Evolutionary conservation across 2,329 filamentous ascomycete species (phyloP), one percentile per base, ranked within the genome.

Genomic region (Rhynchosporium graminicola): DNA sequence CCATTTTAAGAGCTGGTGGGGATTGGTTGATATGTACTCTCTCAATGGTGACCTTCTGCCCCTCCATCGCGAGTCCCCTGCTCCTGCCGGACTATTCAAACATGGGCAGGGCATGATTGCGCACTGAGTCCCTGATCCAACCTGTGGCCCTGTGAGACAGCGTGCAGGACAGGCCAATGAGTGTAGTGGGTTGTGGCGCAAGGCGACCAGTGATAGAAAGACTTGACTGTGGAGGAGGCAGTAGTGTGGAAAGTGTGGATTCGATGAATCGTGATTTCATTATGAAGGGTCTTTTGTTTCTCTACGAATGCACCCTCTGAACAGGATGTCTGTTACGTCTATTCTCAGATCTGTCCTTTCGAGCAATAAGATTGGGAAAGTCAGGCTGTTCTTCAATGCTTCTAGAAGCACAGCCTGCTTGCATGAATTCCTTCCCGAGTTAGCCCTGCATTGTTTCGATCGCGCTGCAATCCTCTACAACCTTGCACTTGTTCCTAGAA

Each of bases 141-240:
- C 54, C 54, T 57, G 54, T 57, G 54, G 54, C 54, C 43, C 54
- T 38, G 38, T 57, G 54, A 57, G 40, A 57, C 54, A 45, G 54
- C 8, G 38, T 10, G 5, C 13, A 28, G n/a, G 36, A 42, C n/a
- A 20, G 13, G 40, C 40, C 38, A 36, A 29, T 4, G 31, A 40
- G 26, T 26, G 38, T 3, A 31, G 33, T 51, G 47, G 57, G 46
- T 52, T 59, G 57, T 51, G 57, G 57, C 57, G 57, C 57, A 59
- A 59, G 31, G 46, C 38, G 54, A 48, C 36, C 47, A 52, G 48
- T 45, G 50, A 48, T 33, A 51, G 38, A 26, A 40, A n/a, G 33
- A 20, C 40, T 33, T 57, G 28, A n/a, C 13, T 45, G 51, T 54
- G 20, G 51, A 54, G 51, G 51, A 31, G 51, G 20, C 20, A 7